Evolutionary conservation across 805 yeast genomes (phyloP), one percentile per base, ranked within the genome.

Genomic region (Hanseniaspora lindneri): DNA sequence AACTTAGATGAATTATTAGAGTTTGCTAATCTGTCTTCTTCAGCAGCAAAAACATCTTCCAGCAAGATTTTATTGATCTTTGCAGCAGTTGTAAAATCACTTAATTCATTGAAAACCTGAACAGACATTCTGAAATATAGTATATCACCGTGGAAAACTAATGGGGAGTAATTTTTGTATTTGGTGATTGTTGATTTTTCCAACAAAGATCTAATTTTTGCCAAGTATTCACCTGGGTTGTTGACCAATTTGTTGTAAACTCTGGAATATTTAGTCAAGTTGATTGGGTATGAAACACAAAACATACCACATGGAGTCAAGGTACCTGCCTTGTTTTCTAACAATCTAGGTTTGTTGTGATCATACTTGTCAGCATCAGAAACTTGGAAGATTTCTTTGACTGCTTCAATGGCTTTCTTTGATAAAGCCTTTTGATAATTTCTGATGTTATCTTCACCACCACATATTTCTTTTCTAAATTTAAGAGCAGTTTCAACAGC

Each of bases 41-140:
- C 53, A 29, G 51, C 51, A 11, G 43, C 44, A 17, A 54, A 54
- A 24, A 53, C 59, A 16, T 56, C 56, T 5, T 60, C 55, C 16
- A 71, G 50, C 8, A 60, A 62, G 16, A 63, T 56, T 23, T 63
- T 55, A 28, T 77, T 56, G 2, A 62, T 62, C 17, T 66, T 64
- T 23, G 72, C 66, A 3, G 76, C 80, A 41, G 62, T 59, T 27
- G 65, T 64, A 58, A 68, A 79, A 55, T 80, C 87, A 5, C 63
- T 63, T 14, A 73, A 54, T 40, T 77, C 81, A 52, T 76, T 73
- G 59, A 77, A 80, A 8, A 77, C 61, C 55, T 77, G 82, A 23
- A 78, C 78, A 48, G 80, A 72, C 53, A 77, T 73, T 52, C 89
- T 69, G 23, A 66, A 62, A 61, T 65, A 72, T 25, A 70, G 39